These are phyloP conservation scores for Trapa incisa DNA, from an alignment of 345 rosid species.

Conservation along the genomic window DNA sequence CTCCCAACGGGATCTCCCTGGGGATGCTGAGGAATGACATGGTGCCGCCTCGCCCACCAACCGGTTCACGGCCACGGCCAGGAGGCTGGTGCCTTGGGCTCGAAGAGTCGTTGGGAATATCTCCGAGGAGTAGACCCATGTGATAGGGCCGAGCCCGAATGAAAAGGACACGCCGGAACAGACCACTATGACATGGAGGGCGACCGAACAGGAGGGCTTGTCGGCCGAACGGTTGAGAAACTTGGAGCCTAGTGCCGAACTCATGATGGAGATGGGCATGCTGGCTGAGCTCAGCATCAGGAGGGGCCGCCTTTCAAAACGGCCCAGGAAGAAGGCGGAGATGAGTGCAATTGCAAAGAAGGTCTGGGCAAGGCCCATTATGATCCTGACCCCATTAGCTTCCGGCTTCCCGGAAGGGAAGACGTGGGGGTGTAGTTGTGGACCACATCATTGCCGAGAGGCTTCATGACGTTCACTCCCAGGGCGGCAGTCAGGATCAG, in stretches of 20 bases:
- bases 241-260: slow-evolving; percentile 11
- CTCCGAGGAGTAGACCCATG: slow-evolving; percentile 18
- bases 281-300: slow-evolving; percentile 6
- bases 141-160: slow-evolving; percentile 15
- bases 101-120: slow-evolving; percentile 8
- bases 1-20: slow-evolving; percentile 10
- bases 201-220: slow-evolving; percentile 11
- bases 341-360: slow-evolving; percentile 19
- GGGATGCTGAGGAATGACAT: slow-evolving; percentile 13
- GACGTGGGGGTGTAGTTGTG: slow-evolving; percentile 47
- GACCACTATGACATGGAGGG: slow-evolving; percentile 9
- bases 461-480: slow-evolving; percentile 54
- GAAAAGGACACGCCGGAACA: slow-evolving; percentile 10
- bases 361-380: slow-evolving; percentile 41
- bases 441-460: slow-evolving; percentile 46
- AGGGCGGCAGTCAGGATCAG: slow-evolving; percentile 32
- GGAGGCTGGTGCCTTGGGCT: slow-evolving; percentile 12
- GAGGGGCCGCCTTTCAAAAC: slow-evolving; percentile 33
- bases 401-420: slow-evolving; percentile 36
- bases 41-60: slow-evolving; percentile 13
- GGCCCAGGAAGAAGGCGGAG: slow-evolving; percentile 37
- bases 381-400: slow-evolving; percentile 30
- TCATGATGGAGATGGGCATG: slow-evolving; percentile 7
- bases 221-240: slow-evolving; percentile 8
- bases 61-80: slow-evolving; percentile 14